Evolutionary conservation across 2,329 filamentous ascomycete genomes (phyloP).

Genomic region (Sporothrix brasiliensis): DNA sequence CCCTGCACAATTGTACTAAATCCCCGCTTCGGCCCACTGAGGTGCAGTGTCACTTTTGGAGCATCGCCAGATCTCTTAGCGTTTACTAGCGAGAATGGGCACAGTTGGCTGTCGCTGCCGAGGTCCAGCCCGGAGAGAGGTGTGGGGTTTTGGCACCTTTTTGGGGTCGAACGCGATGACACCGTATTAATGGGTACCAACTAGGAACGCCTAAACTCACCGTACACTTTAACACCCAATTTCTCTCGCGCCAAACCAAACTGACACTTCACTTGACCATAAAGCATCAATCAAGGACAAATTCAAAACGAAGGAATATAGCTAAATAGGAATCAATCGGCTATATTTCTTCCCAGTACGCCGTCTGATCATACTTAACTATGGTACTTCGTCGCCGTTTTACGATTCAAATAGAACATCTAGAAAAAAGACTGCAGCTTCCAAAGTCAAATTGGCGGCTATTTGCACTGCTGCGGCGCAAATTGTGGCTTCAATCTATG

Average conservation of each 20-base stretch:
- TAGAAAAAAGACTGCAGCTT: not conserved
- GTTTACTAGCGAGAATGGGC: not conserved
- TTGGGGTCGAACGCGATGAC: not conserved
- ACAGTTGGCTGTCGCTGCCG: slow-evolving; percentile 28
- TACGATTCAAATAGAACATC: not conserved
- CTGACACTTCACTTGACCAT: too few species aligned
- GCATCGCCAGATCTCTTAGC: slow-evolving; percentile 28
- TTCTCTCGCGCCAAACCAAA: too few species aligned
- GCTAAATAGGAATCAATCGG: too few species aligned
- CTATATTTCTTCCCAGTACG: too few species aligned
- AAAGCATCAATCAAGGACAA: too few species aligned
- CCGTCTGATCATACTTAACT: too few species aligned
- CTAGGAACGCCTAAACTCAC: too few species aligned
- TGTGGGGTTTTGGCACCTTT: slow-evolving; percentile 30
- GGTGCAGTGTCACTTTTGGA: slow-evolving; percentile 1
- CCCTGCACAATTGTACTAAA: not conserved
- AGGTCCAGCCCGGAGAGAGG: slow-evolving; percentile 30
- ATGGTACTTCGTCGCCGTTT: not conserved
- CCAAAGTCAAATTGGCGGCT: not conserved
- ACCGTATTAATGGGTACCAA: too few species aligned
- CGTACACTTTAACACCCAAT: too few species aligned
- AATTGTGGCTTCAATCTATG: not conserved
- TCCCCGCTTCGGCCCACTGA: slow-evolving; percentile 31
- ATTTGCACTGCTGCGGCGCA: not conserved
- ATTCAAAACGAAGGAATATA: too few species aligned